Percentiles rank a stretch among this genome's conserved stretches.
Conservation (phyloP, 768 basidiomycete genomes). For the Tephrocybe sp. region DNA sequence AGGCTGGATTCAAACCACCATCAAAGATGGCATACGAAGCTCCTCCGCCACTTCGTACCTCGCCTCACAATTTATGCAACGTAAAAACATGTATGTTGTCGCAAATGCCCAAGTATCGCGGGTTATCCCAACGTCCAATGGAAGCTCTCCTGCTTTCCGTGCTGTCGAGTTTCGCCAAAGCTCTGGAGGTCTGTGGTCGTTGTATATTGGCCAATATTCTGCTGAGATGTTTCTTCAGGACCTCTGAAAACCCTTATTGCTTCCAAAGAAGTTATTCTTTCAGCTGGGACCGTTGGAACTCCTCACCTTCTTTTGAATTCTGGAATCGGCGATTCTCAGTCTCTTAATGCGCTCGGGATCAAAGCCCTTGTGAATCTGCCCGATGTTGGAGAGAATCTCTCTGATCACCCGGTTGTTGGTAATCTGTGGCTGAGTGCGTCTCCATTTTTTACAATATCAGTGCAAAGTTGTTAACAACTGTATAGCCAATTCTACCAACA, state of each 20-base stretch:
- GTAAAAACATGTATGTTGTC: slow-evolving; percentile 25
- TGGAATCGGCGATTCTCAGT: slow-evolving; percentile 29
- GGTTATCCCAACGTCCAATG: slow-evolving; percentile 16
- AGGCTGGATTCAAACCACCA: slow-evolving; percentile 23
- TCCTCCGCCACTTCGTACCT: slow-evolving; percentile 28
- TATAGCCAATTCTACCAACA: slow-evolving; percentile 25
- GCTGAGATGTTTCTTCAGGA: neutral
- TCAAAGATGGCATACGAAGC: slow-evolving; percentile 21
- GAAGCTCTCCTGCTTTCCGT: slow-evolving; percentile 13
- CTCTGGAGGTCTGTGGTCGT: slow-evolving; percentile 4
- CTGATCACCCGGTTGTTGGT: slow-evolving; percentile 31
- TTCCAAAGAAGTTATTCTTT: slow-evolving; percentile 33
- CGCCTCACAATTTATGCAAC: slow-evolving; percentile 14
- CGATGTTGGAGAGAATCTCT: slow-evolving; percentile 37
- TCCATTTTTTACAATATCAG: neutral
- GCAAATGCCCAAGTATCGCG: slow-evolving; percentile 27
- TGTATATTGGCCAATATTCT: neutral
- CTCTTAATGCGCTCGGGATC: slow-evolving; percentile 20
- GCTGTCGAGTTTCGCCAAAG: slow-evolving; percentile 18
- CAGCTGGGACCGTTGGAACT: slow-evolving; percentile 32
- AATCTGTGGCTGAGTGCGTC: slow-evolving; percentile 21
- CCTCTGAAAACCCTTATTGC: slow-evolving; percentile 22
- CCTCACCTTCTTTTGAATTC: slow-evolving; percentile 32
- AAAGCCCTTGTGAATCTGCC: slow-evolving; percentile 29
- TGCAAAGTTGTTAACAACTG: neutral